Evolutionary conservation across 1,284 basidiomycete genomes (phyloP).

Genomic region (Moesziomyces antarcticus): DNA sequence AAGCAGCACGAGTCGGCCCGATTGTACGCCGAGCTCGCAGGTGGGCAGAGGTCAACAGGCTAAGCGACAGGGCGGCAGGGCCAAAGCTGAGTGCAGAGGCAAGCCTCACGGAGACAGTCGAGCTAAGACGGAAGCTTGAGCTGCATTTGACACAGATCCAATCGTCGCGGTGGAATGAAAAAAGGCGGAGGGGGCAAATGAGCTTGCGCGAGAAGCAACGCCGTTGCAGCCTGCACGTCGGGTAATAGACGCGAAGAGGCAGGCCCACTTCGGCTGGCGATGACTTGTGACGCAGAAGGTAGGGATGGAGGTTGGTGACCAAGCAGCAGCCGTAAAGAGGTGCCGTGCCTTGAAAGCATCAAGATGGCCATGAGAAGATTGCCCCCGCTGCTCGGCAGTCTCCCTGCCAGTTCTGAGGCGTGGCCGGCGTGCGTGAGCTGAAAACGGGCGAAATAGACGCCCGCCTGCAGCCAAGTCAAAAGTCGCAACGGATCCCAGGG

Average conservation of each 20-base stretch:
- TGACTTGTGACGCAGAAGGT: not conserved
- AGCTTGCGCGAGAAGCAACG: not conserved
- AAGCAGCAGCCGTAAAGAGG: not conserved
- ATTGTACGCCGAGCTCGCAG: not conserved
- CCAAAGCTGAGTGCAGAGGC: not conserved
- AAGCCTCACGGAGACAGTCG: conserved; percentile 10
- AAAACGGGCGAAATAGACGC: not conserved
- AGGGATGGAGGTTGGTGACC: not conserved
- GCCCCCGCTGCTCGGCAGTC: not conserved
- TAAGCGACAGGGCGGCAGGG: no score
- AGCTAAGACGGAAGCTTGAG: conserved; percentile 11
- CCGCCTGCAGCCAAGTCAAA: no score
- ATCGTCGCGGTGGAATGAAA: conserved; percentile 1
- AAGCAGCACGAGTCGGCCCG: not conserved
- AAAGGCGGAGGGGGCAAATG: not conserved
- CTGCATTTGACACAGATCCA: conserved; percentile 23
- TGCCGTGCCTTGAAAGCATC: not conserved
- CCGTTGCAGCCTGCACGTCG: not conserved
- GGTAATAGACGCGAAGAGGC: no score
- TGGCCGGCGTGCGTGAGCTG: not conserved
- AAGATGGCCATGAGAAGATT: not conserved
- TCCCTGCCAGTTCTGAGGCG: not conserved
- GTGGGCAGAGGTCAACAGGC: not conserved
- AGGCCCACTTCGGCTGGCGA: not conserved
- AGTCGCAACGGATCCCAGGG: no score